Evolutionary conservation across 176 grass and related monocot species (phyloP).

Genomic region (barley (Hordeum vulgare)): DNA sequence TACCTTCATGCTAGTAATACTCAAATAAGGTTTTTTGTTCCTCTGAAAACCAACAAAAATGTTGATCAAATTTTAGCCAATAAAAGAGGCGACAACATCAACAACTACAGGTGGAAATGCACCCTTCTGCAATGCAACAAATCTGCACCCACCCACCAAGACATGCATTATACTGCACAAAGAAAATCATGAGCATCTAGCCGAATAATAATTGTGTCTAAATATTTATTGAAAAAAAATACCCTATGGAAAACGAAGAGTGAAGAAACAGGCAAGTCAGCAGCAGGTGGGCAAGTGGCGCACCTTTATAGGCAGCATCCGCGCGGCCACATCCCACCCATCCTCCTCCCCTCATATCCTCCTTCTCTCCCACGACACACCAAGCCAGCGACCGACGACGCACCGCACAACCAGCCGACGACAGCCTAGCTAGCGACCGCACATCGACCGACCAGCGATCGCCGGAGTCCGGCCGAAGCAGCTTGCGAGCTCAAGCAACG

Average conservation of each 20-base stretch:
- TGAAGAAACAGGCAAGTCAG: conserved; percentile 10
- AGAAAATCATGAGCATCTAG: background rate
- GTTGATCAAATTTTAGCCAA: background rate
- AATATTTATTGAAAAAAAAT: background rate
- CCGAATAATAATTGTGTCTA: background rate
- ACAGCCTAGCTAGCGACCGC: conserved; percentile 19
- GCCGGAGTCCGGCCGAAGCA: background rate
- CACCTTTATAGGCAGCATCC: conserved; percentile 46
- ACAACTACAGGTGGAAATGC: background rate
- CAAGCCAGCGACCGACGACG: background rate
- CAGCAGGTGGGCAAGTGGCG: conserved; percentile 10
- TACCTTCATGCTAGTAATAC: background rate
- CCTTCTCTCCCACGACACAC: background rate
- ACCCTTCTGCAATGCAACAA: background rate
- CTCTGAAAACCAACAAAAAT: background rate
- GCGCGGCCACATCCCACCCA: background rate
- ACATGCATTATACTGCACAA: background rate
- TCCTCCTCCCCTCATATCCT: background rate
- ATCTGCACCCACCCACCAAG: background rate
- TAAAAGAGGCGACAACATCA: background rate
- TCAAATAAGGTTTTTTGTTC: background rate
- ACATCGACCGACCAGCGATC: background rate
- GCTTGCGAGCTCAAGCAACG: background rate
- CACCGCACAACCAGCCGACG: background rate
- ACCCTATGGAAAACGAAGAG: background rate